Evolutionary conservation across 1,284 basidiomycete species (phyloP).

Genomic region (Trichosporon ovoides): DNA sequence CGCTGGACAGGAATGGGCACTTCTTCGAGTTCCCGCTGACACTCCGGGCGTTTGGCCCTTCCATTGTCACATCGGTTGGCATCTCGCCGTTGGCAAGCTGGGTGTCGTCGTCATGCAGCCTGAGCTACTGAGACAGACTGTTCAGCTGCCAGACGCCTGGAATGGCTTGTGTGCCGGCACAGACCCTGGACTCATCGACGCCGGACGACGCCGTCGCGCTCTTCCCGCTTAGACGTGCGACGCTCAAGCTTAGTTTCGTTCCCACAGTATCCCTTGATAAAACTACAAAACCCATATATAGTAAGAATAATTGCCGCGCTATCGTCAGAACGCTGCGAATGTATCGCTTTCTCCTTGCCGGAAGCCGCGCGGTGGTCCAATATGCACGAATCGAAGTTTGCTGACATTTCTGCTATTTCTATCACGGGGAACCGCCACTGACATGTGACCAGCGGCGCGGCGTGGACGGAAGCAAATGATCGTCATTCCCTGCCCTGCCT

Average conservation of each 20-base stretch:
- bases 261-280: neutral
- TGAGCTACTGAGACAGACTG: neutral
- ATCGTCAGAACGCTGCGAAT: too few species aligned
- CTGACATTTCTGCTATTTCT: too few species aligned
- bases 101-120: conserved; percentile 7
- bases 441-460: too few species aligned
- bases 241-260: neutral
- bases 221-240: neutral
- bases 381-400: too few species aligned
- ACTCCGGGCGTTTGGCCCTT: conserved; percentile 28
- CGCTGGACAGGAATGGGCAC: conserved; percentile 22
- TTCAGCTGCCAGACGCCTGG: neutral
- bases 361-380: too few species aligned
- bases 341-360: too few species aligned
- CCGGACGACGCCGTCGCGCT: neutral
- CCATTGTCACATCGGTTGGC: conserved; percentile 34
- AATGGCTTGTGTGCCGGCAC: neutral
- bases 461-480: too few species aligned
- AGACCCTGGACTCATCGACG: conserved; percentile 23
- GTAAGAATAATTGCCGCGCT: too few species aligned
- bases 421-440: too few species aligned
- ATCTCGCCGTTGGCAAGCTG: conserved; percentile 23
- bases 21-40: conserved; percentile 30
- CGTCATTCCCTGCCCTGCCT: neutral
- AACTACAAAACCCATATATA: too few species aligned